Conservation (phyloP, 805 yeast genomes). For the Candida glaebosa region DNA sequence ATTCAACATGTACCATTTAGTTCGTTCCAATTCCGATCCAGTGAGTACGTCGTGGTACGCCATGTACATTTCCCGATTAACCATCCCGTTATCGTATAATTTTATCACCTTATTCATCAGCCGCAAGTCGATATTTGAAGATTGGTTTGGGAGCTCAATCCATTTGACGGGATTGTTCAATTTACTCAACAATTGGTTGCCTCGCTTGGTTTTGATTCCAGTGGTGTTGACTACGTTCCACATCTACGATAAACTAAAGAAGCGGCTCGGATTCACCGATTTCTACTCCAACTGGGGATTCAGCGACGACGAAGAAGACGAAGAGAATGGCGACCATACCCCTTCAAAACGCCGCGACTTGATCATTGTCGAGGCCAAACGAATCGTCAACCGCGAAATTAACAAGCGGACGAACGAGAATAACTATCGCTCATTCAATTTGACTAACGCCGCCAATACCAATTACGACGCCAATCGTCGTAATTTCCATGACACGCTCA, state of each 20-base stretch:
- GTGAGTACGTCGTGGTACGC: constrained; percentile 75
- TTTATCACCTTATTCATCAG: constrained; percentile 63
- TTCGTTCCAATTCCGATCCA: constrained; percentile 67
- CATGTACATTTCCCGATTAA: constrained; percentile 74
- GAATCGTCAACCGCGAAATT: constrained; percentile 35
- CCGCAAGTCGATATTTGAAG: constrained; percentile 56
- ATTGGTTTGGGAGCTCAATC: constrained; percentile 71
- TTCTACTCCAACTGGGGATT: constrained; percentile 38
- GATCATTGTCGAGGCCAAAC: constrained; percentile 39
- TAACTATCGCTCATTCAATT: constrained; percentile 26
- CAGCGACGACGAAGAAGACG: constrained; percentile 29
- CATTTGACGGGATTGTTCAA: constrained; percentile 73
- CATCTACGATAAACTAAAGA: constrained; percentile 60
- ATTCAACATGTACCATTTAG: constrained; percentile 75
- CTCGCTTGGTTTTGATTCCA: constrained; percentile 72
- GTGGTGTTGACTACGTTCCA: constrained; percentile 59
- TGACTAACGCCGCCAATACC: constrained; percentile 12
- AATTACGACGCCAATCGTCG: constrained; percentile 27
- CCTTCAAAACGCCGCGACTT: constrained; percentile 29
- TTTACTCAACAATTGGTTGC: constrained; percentile 69
- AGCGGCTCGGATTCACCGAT: constrained; percentile 34
- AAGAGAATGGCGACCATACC: constrained; percentile 15
- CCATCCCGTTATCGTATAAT: constrained; percentile 79
- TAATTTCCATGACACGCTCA: constrained; percentile 20
- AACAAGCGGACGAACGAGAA: constrained; percentile 21